These are phyloP conservation scores for Colletotrichum spaethianum DNA, from an alignment of 2,329 filamentous ascomycete genomes.

Conservation along the genomic window DNA sequence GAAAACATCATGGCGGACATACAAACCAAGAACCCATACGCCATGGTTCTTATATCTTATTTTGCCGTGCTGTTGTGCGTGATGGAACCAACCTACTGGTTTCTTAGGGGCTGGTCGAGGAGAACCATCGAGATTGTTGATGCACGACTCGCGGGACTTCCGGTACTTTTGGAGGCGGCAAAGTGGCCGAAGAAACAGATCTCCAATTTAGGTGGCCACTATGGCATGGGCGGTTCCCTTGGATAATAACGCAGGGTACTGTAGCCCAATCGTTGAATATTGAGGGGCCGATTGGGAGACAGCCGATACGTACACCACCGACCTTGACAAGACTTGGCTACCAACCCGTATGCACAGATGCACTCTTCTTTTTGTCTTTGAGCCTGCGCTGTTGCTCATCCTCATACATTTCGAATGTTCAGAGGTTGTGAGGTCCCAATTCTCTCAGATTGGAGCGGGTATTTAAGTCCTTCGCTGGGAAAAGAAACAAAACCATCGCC, in stretches of 20 bases:
- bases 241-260: rapidly evolving
- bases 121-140: slow-evolving; percentile 45
- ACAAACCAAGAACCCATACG: slow-evolving; percentile 43
- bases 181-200: slow-evolving; percentile 36
- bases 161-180: slow-evolving; percentile 5
- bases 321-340: neutral
- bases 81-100: slow-evolving; percentile 48
- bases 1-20: slow-evolving; percentile 49
- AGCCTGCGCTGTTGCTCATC: no score
- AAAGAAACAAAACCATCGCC: no score
- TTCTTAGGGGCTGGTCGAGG: slow-evolving; percentile 45
- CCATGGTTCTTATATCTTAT: slow-evolving; percentile 47
- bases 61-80: slow-evolving; percentile 45
- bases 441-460: no score
- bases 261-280: neutral
- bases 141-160: neutral
- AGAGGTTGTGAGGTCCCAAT: no score
- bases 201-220: slow-evolving; percentile 6
- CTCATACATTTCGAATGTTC: no score
- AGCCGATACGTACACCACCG: neutral
- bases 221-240: no score
- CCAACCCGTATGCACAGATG: neutral
- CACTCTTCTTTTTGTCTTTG: neutral
- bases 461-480: no score
- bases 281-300: neutral